phyloP scores from a whole-genome alignment of 139 green algal species.

The Chlamydomonas eustigma region DNA sequence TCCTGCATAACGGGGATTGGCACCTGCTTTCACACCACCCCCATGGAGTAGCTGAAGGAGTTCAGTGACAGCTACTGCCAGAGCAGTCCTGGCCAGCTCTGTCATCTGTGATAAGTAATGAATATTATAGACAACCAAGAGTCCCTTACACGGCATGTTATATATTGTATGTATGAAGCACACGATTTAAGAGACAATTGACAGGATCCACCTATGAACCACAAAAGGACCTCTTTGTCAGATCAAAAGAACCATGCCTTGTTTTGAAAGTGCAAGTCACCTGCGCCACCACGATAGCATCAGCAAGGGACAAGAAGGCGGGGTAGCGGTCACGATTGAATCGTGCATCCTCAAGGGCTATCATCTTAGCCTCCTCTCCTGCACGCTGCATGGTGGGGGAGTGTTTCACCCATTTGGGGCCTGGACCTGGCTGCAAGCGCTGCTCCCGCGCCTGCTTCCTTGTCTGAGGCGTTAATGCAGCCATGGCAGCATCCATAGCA shows the following conservation, averaged over 20 bases:
- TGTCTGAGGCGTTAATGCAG: constrained; percentile 26
- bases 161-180: too few relatives aligned
- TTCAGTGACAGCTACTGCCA: constrained; percentile 21
- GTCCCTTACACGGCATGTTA: too few relatives aligned
- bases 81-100: constrained; percentile 28
- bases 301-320: constrained; percentile 27
- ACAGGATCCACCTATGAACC: too few relatives aligned
- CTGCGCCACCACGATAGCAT: constrained; percentile 29
- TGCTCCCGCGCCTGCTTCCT: constrained; percentile 21
- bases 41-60: background rate
- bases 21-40: background rate
- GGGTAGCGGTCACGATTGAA: constrained; percentile 16
- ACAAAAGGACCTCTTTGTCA: too few relatives aligned
- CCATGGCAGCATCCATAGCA: constrained; percentile 18
- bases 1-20: background rate
- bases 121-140: too few relatives aligned
- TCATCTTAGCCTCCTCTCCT: constrained; percentile 3
- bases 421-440: constrained; percentile 17
- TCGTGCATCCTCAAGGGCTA: constrained; percentile 13
- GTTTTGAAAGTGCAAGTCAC: too few relatives aligned
- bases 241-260: too few relatives aligned
- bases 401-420: constrained; percentile 20
- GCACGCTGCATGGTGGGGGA: constrained; percentile 8
- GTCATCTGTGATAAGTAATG: constrained; percentile 12
- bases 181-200: too few relatives aligned